Evolutionary conservation across 1,139 yeast species (phyloP).

Genomic region (Zygoascus hellenicus): DNA sequence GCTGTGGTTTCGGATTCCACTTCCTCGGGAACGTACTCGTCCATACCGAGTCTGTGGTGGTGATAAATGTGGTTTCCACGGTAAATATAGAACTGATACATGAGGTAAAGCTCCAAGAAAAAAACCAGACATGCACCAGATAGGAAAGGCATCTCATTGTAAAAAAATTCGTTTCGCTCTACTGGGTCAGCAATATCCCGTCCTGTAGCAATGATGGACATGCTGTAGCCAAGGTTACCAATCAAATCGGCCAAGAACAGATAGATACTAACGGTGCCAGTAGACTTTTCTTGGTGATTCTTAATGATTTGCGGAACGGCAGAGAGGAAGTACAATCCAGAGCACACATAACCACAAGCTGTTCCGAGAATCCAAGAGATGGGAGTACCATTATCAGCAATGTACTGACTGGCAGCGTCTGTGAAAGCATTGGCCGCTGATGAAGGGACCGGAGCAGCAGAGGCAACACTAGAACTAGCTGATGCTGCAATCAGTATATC

Average conservation of each 20-base stretch:
- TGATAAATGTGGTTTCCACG: constrained; percentile 14
- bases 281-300: constrained; percentile 66
- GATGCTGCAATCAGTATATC: constrained; percentile 8
- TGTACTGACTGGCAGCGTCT: neutral
- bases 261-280: constrained; percentile 77
- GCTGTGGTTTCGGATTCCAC: neutral
- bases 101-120: constrained; percentile 62
- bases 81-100: constrained; percentile 50
- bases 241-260: constrained; percentile 68
- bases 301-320: constrained; percentile 75
- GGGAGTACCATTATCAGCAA: neutral
- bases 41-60: constrained; percentile 7
- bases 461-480: constrained; percentile 9
- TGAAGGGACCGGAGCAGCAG: constrained; percentile 12
- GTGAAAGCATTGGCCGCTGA: neutral
- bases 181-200: constrained; percentile 54
- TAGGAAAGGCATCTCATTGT: constrained; percentile 71
- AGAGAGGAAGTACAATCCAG: constrained; percentile 64
- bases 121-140: constrained; percentile 80
- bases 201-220: constrained; percentile 50
- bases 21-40: neutral
- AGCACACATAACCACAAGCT: constrained; percentile 76
- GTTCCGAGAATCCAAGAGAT: constrained; percentile 41
- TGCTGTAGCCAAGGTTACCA: constrained; percentile 68
- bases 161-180: constrained; percentile 46